Base-by-base conservation (phyloP, 2,329 filamentous ascomycete genomes). In the Bipolaris cookei region DNA sequence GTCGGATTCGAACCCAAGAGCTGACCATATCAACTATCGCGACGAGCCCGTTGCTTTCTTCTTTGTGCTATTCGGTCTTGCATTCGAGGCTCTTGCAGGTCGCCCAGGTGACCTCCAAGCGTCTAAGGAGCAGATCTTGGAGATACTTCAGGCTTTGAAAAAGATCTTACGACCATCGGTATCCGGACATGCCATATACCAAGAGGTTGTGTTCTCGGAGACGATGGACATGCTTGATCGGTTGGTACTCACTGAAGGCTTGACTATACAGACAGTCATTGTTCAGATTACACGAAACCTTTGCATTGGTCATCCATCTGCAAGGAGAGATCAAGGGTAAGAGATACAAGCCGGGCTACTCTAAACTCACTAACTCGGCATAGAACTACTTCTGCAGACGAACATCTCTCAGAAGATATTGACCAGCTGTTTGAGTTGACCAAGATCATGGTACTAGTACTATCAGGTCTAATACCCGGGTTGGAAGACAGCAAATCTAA, bases 31-130 rank as follows among this genome's bases (percentile, higher is more conserved):
- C 79, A 98, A 98, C 76, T 99, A 99, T 74, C 90, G 95, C 45
- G 94, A 98, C 71, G 95, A 99, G 74, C 95, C 95, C 0, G 92
- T 98, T 1, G 95, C 95, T 0, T 99, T 99, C 82, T 99, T 99
- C 81, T 99, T 99, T 70, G 94, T 99, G 13, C 84, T 99, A 0
- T 99, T 98, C 68, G 95, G 95, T 10, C 88, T 99, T 55, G 92
- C 94, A 0, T 98, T 99, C 66, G 96, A 99, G 77, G 94, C 96
- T 16, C 84, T 99, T 20, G 94, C 94, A 6, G 92, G 91, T 6
- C 88, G 92, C 44, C 88, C 90, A 4, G 84, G 86, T 32, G 88
- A 90, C 65, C 82, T 88, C 10, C 82, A 92, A 28, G 88, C 88
- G 3, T 87, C 87, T 0, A 88, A 89, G 62, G 88, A 90, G 63